Evolutionary conservation across 768 basidiomycete species (phyloP).

Genomic region (Coprinopsis marcescibilis): DNA sequence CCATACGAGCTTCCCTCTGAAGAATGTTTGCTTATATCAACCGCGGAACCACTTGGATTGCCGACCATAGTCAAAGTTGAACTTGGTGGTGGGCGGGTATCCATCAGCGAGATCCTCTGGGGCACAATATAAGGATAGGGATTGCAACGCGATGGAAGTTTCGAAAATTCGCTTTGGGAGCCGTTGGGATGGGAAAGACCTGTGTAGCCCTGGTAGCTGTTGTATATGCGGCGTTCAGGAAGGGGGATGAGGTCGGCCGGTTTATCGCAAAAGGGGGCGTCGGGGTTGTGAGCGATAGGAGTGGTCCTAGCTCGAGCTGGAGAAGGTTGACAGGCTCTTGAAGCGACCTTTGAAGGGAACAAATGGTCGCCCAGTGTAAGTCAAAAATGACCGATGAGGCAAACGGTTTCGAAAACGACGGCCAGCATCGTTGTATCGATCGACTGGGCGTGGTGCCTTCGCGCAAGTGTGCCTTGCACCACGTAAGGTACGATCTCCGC

Average conservation of each 20-base stretch:
- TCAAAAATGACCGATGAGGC: too few relatives aligned
- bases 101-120: neutral
- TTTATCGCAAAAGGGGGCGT: too few relatives aligned
- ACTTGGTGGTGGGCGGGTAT: neutral
- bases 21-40: neutral
- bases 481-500: too few relatives aligned
- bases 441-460: too few relatives aligned
- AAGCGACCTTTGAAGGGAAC: neutral
- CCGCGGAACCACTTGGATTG: neutral
- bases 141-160: neutral
- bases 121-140: neutral
- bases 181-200: neutral
- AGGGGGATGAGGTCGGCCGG: neutral
- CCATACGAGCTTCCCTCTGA: neutral
- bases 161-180: neutral
- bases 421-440: neutral
- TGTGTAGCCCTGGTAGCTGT: neutral
- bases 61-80: neutral
- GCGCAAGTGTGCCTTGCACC: too few relatives aligned
- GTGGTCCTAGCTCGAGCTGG: too few relatives aligned
- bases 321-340: neutral
- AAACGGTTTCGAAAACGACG: conserved; percentile 1
- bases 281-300: neutral
- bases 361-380: too few relatives aligned
- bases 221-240: neutral